Conservation (phyloP, 2,329 filamentous ascomycete genomes). For the Didymella lethalis region DNA sequence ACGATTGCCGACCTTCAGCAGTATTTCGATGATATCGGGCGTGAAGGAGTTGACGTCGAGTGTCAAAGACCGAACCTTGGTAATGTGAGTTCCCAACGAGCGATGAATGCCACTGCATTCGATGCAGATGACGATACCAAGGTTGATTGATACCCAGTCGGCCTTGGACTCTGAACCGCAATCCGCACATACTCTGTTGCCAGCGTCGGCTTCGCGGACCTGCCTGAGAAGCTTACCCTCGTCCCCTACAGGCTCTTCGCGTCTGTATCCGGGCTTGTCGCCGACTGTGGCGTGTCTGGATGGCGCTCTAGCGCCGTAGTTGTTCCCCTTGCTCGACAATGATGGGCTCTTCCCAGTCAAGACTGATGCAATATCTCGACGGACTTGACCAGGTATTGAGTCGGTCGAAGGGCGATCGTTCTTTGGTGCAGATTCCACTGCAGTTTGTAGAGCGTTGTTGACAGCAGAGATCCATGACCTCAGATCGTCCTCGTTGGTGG, state of each 20-base stretch:
- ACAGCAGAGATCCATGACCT: slow-evolving; percentile 94
- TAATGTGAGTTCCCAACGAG: slow-evolving; percentile 95
- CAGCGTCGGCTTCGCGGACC: slow-evolving; percentile 88
- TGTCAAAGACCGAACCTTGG: slow-evolving; percentile 93
- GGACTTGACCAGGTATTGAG: slow-evolving; percentile 65
- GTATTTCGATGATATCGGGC: slow-evolving; percentile 92
- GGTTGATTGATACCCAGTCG: slow-evolving; percentile 98
- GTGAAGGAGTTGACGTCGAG: slow-evolving; percentile 97
- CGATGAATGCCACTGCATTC: slow-evolving; percentile 98
- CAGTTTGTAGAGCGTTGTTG: slow-evolving; percentile 96
- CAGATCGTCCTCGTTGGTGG: slow-evolving; percentile 98
- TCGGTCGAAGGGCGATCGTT: slow-evolving; percentile 58
- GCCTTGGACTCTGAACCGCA: slow-evolving; percentile 91
- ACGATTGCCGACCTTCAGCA: slow-evolving; percentile 90
- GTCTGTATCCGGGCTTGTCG: slow-evolving; percentile 76
- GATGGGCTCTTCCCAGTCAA: slow-evolving; percentile 90
- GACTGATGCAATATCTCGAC: slow-evolving; percentile 89
- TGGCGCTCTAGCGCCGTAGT: slow-evolving; percentile 65
- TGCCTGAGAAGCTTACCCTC: slow-evolving; percentile 85
- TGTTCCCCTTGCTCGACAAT: slow-evolving; percentile 64
- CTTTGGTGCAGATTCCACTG: slow-evolving; percentile 80
- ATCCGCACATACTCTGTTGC: slow-evolving; percentile 93
- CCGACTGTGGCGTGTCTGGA: slow-evolving; percentile 90
- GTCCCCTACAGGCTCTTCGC: slow-evolving; percentile 78
- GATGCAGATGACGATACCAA: slow-evolving; percentile 95